Conservation (phyloP, 176 grass and related monocot species). For the Phragmites australis region DNA sequence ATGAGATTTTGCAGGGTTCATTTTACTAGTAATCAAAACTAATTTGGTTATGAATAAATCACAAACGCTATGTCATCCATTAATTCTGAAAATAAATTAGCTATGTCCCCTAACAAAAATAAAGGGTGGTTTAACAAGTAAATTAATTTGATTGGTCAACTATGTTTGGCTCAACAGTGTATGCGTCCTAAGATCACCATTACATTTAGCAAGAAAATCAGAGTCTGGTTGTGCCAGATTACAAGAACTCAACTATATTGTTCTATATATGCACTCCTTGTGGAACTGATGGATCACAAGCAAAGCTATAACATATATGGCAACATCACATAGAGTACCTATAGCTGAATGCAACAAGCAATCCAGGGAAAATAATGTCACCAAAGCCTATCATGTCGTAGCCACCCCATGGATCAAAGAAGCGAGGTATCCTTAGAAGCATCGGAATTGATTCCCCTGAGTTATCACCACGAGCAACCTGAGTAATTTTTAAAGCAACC, state of each 20-base stretch:
- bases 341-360: slow-evolving; percentile 93
- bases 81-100: background rate
- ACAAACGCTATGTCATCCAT: background rate
- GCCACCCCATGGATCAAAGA: slow-evolving; percentile 99
- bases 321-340: slow-evolving; percentile 53
- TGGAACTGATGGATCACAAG: background rate
- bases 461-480: slow-evolving; percentile 89
- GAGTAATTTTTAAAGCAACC: slow-evolving; percentile 23
- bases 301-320: slow-evolving; percentile 7
- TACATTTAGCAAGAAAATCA: background rate
- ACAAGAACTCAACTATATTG: background rate
- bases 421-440: slow-evolving; percentile 88
- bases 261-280: background rate
- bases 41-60: background rate
- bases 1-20: background rate
- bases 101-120: background rate
- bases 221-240: background rate
- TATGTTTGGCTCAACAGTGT: background rate
- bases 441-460: slow-evolving; percentile 94
- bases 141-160: background rate
- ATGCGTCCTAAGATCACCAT: background rate
- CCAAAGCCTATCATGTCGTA: slow-evolving; percentile 99
- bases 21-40: background rate
- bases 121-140: background rate
- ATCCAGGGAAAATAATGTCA: slow-evolving; percentile 94